phyloP scores from a whole-genome alignment of 2,329 filamentous ascomycete genomes.

The Penicillium digitatum region DNA sequence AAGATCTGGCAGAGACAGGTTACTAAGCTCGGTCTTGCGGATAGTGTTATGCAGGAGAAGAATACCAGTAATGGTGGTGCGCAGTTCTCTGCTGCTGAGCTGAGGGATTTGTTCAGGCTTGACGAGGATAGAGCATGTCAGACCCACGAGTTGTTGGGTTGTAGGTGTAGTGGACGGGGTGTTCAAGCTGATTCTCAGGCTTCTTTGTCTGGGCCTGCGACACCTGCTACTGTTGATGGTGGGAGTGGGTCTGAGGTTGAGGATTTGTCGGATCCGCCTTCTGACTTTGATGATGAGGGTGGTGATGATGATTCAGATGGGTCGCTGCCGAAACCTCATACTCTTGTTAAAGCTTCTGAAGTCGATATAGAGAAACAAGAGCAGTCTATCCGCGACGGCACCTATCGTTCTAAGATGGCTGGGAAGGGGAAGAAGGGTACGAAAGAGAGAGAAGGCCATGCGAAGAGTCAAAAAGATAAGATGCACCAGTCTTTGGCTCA shows the following conservation, averaged over 20 bases:
- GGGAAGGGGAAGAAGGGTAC: conserved; percentile 4
- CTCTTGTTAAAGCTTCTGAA: conserved; percentile 41
- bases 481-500: conserved; percentile 44
- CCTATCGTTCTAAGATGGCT: conserved; percentile 6
- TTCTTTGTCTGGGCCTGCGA: conserved; percentile 6
- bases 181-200: background rate
- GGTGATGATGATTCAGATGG: conserved; percentile 23
- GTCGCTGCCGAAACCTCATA: conserved; percentile 27
- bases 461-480: conserved; percentile 29
- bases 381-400: conserved; percentile 24
- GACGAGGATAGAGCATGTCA: conserved; percentile 60
- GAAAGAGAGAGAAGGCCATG: conserved; percentile 5
- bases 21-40: conserved; percentile 66
- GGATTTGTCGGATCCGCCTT: background rate
- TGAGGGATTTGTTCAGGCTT: conserved; percentile 63
- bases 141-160: conserved; percentile 65
- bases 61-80: conserved; percentile 42
- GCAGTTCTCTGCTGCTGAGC: conserved; percentile 63
- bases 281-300: conserved; percentile 1
- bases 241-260: conserved; percentile 6
- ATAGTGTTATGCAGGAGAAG: conserved; percentile 67
- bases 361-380: conserved; percentile 38
- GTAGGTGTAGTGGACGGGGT: conserved; percentile 58
- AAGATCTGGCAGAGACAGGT: conserved; percentile 72
- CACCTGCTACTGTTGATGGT: conserved; percentile 9